These are phyloP conservation scores for Wickerhamiella azymoides DNA, from an alignment of 805 yeast genomes.

Conservation along the genomic window DNA sequence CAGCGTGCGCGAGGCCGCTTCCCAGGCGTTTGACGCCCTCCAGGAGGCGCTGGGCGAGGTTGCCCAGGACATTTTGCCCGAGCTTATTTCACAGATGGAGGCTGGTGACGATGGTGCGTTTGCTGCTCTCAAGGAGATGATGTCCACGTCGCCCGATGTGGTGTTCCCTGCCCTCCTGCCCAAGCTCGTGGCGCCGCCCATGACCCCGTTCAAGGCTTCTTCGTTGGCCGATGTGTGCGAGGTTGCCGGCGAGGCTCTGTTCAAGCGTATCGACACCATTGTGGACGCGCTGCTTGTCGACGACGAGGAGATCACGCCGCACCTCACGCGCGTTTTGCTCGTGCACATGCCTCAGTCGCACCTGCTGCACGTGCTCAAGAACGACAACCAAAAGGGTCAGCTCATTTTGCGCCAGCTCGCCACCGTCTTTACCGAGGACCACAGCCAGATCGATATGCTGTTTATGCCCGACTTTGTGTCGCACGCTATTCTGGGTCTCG, in stretches of 20 bases:
- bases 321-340: constrained; percentile 62
- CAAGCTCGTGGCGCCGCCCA: constrained; percentile 65
- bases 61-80: constrained; percentile 83
- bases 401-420: constrained; percentile 46
- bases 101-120: constrained; percentile 44
- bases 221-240: constrained; percentile 13
- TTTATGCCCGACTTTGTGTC: constrained; percentile 66
- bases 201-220: constrained; percentile 73
- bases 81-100: constrained; percentile 57
- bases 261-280: constrained; percentile 56
- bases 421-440: constrained; percentile 54
- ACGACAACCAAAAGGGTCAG: constrained; percentile 43
- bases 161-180: constrained; percentile 92
- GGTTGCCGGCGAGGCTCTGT: constrained; percentile 76
- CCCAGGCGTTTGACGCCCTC: constrained; percentile 75
- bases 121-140: constrained; percentile 77
- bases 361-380: constrained; percentile 57
- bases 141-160: constrained; percentile 78
- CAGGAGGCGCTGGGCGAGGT: constrained; percentile 70
- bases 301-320: constrained; percentile 27
- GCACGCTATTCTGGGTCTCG: constrained; percentile 55
- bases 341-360: constrained; percentile 36
- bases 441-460: constrained; percentile 30
- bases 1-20: constrained; percentile 80
- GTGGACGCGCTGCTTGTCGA: constrained; percentile 51